Conservation (phyloP, 1,284 basidiomycete species). For the Schizophyllum commune region DNA sequence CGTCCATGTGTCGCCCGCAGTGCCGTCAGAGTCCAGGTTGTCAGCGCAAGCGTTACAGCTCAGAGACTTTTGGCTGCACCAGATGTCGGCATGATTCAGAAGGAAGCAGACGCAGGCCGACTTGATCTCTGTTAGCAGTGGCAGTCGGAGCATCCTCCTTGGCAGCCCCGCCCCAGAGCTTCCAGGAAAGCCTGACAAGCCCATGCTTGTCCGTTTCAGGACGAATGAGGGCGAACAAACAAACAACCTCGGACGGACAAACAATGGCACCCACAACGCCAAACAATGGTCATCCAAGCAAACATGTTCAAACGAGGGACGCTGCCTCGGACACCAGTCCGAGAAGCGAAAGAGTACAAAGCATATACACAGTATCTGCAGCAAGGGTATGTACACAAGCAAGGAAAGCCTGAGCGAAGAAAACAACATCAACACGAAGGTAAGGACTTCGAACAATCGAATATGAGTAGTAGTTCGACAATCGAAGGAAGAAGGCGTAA, state of each 20-base stretch:
- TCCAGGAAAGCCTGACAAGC: background rate
- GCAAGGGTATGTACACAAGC: background rate
- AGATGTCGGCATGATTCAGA: background rate
- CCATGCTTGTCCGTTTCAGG: background rate
- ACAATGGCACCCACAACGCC: background rate
- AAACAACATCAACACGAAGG: background rate
- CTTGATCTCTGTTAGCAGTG: background rate
- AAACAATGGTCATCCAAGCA: background rate
- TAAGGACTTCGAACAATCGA: background rate
- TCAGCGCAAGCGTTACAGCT: background rate
- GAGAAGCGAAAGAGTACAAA: too few relatives aligned
- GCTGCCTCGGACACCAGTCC: too few relatives aligned
- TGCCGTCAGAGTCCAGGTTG: background rate
- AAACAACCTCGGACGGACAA: background rate
- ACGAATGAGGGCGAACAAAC: background rate
- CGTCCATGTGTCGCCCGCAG: too few relatives aligned
- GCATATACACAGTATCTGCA: too few relatives aligned
- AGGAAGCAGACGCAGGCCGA: background rate
- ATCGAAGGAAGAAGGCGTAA: too few relatives aligned
- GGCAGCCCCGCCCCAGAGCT: background rate
- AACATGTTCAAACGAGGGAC: background rate
- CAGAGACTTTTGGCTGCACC: background rate
- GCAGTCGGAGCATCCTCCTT: background rate
- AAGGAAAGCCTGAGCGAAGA: background rate
- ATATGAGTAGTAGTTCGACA: too few relatives aligned